Base-by-base conservation (phyloP, 805 yeast species). In the Candida insectalens region DNA sequence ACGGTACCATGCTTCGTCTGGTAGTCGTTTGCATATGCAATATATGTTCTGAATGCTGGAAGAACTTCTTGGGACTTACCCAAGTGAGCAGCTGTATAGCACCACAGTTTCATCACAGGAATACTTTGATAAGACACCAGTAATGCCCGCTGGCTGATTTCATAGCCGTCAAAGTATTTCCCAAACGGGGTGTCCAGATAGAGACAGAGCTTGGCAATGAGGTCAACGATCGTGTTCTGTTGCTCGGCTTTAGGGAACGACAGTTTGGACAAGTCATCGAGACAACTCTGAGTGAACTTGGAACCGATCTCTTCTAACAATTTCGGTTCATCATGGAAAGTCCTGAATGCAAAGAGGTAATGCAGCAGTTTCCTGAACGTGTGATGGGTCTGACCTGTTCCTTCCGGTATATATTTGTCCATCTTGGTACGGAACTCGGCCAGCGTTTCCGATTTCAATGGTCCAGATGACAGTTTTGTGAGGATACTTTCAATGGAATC, bases 111-210 rank as follows among this genome's bases (percentile, higher is more conserved):
- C 62, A 65, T 38, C 52, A 48, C 40, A 45, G 57, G 27, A 53
- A 49, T 27, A 61, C 55, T 67, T 43, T 70, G 77, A 37, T 69
- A 71, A 0, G 76, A 67, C 31, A 57, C 62, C 12, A 54, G 46
- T 33, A 68, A 53, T 2, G 68, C 62, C 4, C 41, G 34, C 8
- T 53, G 51, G 13, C 57, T 50, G 41, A 51, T 51, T 5, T 32
- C 38, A 8, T 42, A 39, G 47, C 58, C 46, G 3, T 51, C 40
- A 2, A 49, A 16, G 7, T 41, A 29, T 3, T 35, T 34, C 6
- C 32, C 36, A n/a, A 25, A 42, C 18, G 37, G 38, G 3, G 32
- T 35, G 13, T 36, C 29, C n/a, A 44, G 30, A 17, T 42, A 38
- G 9, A 50, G 44, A 25, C 47, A 51, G 30, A 47, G 44, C 27